A percentile compares a stretch with the other conserved stretches of the same genome.
Evolutionary conservation across 2,329 filamentous ascomycete species (phyloP).

Genomic region (Albifimbria verrucaria): DNA sequence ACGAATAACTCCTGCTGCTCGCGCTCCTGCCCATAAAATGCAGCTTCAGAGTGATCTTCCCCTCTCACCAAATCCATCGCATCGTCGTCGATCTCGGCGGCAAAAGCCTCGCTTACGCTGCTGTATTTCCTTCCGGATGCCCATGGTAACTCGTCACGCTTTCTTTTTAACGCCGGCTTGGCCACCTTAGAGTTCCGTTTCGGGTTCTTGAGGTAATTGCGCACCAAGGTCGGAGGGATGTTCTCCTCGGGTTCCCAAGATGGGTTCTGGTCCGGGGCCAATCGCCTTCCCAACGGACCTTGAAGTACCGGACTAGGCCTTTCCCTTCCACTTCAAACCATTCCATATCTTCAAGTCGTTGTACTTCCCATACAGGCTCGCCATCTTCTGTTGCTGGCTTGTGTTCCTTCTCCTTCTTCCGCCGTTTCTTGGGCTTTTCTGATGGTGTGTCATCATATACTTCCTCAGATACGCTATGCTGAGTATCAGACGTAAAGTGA

Average conservation of each 20-base stretch:
- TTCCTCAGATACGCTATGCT: not conserved
- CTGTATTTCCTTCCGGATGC: slow-evolving; percentile 15
- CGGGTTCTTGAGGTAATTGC: slow-evolving; percentile 32
- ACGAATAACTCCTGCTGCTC: slow-evolving; percentile 23
- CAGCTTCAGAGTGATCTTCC: too few species aligned
- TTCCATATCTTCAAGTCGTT: slow-evolving; percentile 40
- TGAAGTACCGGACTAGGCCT: slow-evolving; percentile 40
- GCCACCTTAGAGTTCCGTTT: slow-evolving; percentile 19
- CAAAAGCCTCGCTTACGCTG: slow-evolving; percentile 28
- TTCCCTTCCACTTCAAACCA: slow-evolving; percentile 32
- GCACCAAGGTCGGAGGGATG: slow-evolving; percentile 38
- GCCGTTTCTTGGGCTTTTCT: slow-evolving; percentile 4
- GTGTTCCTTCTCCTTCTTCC: not conserved
- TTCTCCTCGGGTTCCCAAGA: slow-evolving; percentile 57
- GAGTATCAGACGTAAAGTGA: not conserved
- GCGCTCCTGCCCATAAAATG: not conserved
- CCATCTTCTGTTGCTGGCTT: slow-evolving; percentile 2
- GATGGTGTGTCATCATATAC: not conserved
- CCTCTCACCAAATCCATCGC: not conserved
- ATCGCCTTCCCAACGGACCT: slow-evolving; percentile 54
- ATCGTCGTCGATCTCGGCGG: slow-evolving; percentile 11
- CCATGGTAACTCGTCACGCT: slow-evolving; percentile 20
- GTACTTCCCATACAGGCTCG: slow-evolving; percentile 38
- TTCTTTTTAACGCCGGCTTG: slow-evolving; percentile 2
- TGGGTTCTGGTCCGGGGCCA: slow-evolving; percentile 56